Evolutionary conservation across 768 basidiomycete species (phyloP), one percentile per base, ranked within the genome.

Genomic region (Psilocybe sp.): DNA sequence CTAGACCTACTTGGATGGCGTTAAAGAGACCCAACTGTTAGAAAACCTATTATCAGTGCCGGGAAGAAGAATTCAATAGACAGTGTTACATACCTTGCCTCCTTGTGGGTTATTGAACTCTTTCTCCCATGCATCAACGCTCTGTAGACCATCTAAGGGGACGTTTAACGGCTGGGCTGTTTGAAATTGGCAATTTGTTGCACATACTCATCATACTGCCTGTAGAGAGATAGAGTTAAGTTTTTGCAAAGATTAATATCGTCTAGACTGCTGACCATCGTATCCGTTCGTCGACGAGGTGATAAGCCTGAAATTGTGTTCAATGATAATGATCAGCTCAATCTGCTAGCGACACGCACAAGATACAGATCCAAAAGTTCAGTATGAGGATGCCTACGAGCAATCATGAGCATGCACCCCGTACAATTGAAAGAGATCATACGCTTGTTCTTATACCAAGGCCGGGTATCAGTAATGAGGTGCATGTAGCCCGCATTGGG

Each of bases 281-380:
- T 79, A 84, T 28, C 82, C 83, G 57, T 79, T 82, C 2, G 76
- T 83, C 5, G 79, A 81, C 13, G 81, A 81, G 0, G 81, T 84
- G 54, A 84, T 79, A 44, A 84, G 69, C 45, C 79, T 80, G 49
- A 18, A 13, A 18, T 12, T 20, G 42, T 13, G 33, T 7, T 28
- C n/a, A 39, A 14, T 1, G 81, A 52, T 35, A 54, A 19, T 16
- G 4, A 3, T 20, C 11, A 5, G 33, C 2, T 35, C 9, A 3
- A n/a, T 31, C n/a, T 9, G 23, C 18, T 10, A 19, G 19, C 23
- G 18, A 2, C 9, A 71, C 76, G 15, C 42, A 83, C 81, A 82
- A 60, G 35, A 83, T 69, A 12, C 71, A 65, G 44, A 84, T 78
- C 80, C 84, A 85, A 8, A 69, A 68, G 52, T 85, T 75, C 49